Evolutionary conservation across 768 basidiomycete genomes (phyloP), one percentile per base, ranked within the genome.

Genomic region (Mycena alexandri): DNA sequence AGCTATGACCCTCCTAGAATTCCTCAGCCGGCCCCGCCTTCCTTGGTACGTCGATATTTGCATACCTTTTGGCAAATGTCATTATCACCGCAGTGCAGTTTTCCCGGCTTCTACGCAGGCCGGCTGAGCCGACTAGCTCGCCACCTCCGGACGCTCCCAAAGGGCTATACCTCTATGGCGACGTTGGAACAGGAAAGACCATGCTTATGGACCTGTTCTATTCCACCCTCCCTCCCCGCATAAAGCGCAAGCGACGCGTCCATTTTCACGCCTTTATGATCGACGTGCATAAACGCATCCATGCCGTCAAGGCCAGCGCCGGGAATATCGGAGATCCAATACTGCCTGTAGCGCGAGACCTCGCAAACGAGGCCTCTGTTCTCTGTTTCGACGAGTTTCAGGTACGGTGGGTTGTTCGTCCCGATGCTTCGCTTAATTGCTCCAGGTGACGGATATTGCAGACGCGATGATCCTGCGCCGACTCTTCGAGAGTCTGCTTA

Each of bases 191-290:
- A 11, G 97, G 98, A 16, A 98, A 99, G 83, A 93, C 93, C 0
- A 98, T 99, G 96, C 90, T 99, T 69, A 99, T 99, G 98, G 98
- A 99, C 78, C 84, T 99, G 24, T 98, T 98, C 79, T 96, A 93
- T 82, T 87, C 90, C 69, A 89, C 95, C 2, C 88, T 98, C 2
- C 92, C 93, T 1, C 73, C 85, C 0, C 81, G 85, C 48, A 81
- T 93, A 60, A 87, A 79, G 50, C 86, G 88, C 65, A 94, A 94
- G 79, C 90, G 93, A 60, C 87, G 98, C 34, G 95, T 98, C 17
- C 98, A 99, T 78, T 99, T 99, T 77, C 96, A 99, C 75, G 94
- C 95, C 1, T 99, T 99, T 84, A 99, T 99, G 98, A 90, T 98
- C 68, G 98, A 99, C 75, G 96, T 98, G 22, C 94, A 98, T 77